Base-by-base conservation (phyloP, 1,284 basidiomycete species). In the Sporisorium exsertum region DNA sequence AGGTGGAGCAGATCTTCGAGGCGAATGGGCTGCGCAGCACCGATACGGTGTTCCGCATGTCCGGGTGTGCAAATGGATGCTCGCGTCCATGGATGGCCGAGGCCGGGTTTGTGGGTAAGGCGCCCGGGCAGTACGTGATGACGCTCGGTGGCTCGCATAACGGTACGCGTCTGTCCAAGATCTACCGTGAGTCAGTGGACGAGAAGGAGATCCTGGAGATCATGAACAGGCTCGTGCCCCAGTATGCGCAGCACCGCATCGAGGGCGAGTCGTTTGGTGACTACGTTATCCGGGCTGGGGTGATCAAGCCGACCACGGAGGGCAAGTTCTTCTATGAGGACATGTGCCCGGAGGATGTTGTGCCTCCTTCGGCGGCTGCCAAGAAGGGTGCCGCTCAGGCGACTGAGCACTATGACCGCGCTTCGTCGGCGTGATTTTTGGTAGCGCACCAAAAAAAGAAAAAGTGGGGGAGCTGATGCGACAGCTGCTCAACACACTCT, bases 191-290 rank as follows among this genome's bases (percentile, higher is more conserved):
- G 89, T 91, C 91, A 22, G 95, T 98, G 43, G 92, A 92, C 26
- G 96, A 98, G 87, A 92, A 92, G 5, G 95, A 99, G 87, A 98
- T 98, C 77, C 88, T 99, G 55, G 91, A 91, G 7, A 95, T 96
- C 80, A 89, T 99, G 49, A 86, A 87, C 72, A 94, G 94, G 1
- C 94, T 99, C 92, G 95, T 99, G 88, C 94, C 93, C 86, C 90
- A 90, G 70, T 99, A 95, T 86, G 94, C 96, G 3, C 88, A 92
- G 35, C 95, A 98, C 86, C 89, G 95, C 59, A 87, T 89, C 27
- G 91, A 93, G n/a, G 94, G 93, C 57, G 96, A 99, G 87, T 91
- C 88, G 69, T 99, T 99, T 81, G 97, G 96, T 50, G 97, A 99
- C 87, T 99, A 92, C 86, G 94, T 95, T 47, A 93, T 99, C 75